Evolutionary conservation across 441 rosid genomes (phyloP).

Genomic region (Arabidopsis lyrata): DNA sequence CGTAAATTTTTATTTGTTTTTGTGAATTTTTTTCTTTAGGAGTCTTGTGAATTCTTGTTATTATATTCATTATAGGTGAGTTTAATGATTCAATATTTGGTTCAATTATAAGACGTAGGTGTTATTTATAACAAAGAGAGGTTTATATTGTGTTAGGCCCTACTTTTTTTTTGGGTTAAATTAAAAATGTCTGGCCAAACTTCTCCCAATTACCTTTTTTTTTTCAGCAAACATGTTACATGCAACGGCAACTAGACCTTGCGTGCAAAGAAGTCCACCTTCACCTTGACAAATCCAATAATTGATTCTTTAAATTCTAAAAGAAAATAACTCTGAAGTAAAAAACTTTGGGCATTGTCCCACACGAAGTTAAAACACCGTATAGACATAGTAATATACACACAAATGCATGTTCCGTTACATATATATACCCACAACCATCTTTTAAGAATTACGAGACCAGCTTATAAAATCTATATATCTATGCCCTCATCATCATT

Average conservation of each 20-base stretch:
- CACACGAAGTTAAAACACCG: background rate
- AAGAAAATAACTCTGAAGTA: too few relatives aligned
- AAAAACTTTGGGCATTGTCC: too few relatives aligned
- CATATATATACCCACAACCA: background rate
- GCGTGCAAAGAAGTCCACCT: background rate
- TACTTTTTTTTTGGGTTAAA: background rate
- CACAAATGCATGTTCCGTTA: background rate
- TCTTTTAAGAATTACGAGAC: background rate
- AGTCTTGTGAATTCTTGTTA: background rate
- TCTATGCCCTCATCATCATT: background rate
- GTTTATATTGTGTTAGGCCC: background rate
- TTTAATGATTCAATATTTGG: conserved; percentile 23
- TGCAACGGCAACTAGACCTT: background rate
- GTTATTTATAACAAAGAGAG: background rate
- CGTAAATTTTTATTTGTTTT: background rate
- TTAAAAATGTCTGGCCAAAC: background rate
- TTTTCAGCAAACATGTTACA: background rate
- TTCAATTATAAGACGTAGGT: background rate
- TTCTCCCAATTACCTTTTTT: too few relatives aligned
- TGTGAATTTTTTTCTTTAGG: background rate
- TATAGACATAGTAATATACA: too few relatives aligned
- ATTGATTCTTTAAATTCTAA: too few relatives aligned
- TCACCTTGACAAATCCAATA: background rate
- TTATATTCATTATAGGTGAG: conserved; percentile 30
- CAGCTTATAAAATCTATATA: background rate